phyloP scores from a whole-genome alignment of 495 filamentous ascomycete genomes.

The Acidomyces sp. region DNA sequence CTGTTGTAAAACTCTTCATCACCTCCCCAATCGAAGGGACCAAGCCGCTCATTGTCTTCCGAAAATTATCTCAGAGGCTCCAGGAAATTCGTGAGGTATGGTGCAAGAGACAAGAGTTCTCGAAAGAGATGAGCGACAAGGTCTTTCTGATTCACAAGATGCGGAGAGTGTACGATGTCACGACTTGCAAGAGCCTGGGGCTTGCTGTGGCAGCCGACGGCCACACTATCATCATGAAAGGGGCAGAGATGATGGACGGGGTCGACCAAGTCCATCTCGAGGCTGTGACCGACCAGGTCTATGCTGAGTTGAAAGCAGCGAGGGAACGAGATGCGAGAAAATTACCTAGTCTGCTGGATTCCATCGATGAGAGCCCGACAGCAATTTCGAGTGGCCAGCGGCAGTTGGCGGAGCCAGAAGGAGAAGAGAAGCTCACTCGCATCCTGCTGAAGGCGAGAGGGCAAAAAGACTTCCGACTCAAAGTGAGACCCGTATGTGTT shows the following conservation, averaged over 20 bases:
- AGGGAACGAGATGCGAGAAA: slow-evolving; percentile 31
- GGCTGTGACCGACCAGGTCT: slow-evolving; percentile 52
- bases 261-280: slow-evolving; percentile 42
- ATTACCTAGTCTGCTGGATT: background rate
- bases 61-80: slow-evolving; percentile 50
- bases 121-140: slow-evolving; percentile 30
- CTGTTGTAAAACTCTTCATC: slow-evolving; percentile 58
- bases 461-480: slow-evolving; percentile 42
- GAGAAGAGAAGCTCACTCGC: slow-evolving; percentile 30
- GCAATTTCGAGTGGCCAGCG: slow-evolving; percentile 20
- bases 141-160: slow-evolving; percentile 73
- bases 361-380: slow-evolving; percentile 28
- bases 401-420: slow-evolving; percentile 12
- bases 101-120: slow-evolving; percentile 48
- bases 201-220: slow-evolving; percentile 36
- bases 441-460: slow-evolving; percentile 49
- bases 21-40: slow-evolving; percentile 50
- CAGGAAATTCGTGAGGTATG: slow-evolving; percentile 54
- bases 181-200: slow-evolving; percentile 56
- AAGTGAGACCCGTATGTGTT: slow-evolving; percentile 39
- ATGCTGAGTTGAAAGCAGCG: slow-evolving; percentile 20
- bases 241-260: slow-evolving; percentile 21
- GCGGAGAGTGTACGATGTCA: slow-evolving; percentile 56
- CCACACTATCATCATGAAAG: slow-evolving; percentile 25
- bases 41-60: slow-evolving; percentile 50